A percentile compares a stretch with the other conserved stretches of the same genome.
Evolutionary conservation across 768 basidiomycete genomes (phyloP).

Genomic region (Amanita subjunquillea): DNA sequence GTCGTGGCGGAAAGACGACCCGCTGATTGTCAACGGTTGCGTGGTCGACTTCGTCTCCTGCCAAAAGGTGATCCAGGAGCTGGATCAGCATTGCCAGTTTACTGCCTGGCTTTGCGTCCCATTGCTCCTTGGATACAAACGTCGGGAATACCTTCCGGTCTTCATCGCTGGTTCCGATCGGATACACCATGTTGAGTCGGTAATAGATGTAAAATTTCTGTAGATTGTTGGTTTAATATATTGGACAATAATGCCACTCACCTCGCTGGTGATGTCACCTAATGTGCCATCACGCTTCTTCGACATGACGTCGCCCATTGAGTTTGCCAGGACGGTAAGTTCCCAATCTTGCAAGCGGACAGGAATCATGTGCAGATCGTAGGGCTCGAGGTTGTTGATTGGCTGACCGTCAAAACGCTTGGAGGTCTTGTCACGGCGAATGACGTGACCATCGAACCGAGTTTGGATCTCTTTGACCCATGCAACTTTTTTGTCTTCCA

Average conservation of each 20-base stretch:
- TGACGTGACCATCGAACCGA: background rate
- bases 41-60: background rate
- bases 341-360: background rate
- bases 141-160: background rate
- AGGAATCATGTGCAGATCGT: background rate
- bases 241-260: too few relatives aligned
- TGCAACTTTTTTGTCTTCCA: background rate
- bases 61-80: background rate
- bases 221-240: too few relatives aligned
- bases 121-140: background rate
- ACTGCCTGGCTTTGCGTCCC: background rate
- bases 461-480: background rate
- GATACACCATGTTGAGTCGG: background rate
- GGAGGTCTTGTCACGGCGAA: background rate
- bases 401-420: background rate
- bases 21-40: background rate
- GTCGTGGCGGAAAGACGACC: background rate
- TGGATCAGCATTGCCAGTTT: background rate
- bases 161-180: background rate
- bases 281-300: background rate
- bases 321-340: background rate
- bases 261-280: background rate
- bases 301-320: background rate
- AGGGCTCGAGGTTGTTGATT: background rate
- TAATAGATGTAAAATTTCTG: background rate